phyloP scores from a whole-genome alignment of 257 asterid species.

The Osmanthus fragrans region DNA sequence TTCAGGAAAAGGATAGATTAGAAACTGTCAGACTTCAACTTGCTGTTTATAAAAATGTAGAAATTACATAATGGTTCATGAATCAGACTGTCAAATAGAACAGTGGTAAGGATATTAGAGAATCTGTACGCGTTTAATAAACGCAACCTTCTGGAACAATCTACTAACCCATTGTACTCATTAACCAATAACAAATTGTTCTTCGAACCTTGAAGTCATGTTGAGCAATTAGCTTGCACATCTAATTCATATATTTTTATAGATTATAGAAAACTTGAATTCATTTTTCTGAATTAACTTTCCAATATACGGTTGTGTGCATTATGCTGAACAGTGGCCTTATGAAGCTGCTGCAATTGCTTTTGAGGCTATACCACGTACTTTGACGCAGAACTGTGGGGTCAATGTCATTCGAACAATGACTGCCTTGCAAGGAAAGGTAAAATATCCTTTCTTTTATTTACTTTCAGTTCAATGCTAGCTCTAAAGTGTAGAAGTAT shows the following conservation, averaged over 20 bases:
- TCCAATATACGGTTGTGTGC: neutral
- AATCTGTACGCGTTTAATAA: neutral
- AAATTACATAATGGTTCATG: neutral
- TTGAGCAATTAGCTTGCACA: neutral
- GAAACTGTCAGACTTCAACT: neutral
- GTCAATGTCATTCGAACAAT: slow-evolving; percentile 89
- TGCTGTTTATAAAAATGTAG: neutral
- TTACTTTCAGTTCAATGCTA: slow-evolving; percentile 5
- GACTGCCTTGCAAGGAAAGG: slow-evolving; percentile 98
- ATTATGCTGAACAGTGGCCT: slow-evolving; percentile 70
- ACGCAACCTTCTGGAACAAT: neutral
- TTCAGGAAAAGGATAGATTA: neutral
- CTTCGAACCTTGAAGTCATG: neutral
- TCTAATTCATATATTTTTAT: too few relatives aligned
- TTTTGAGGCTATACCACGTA: slow-evolving; percentile 96
- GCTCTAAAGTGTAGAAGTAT: neutral
- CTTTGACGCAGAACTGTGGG: slow-evolving; percentile 97
- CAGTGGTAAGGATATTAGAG: neutral
- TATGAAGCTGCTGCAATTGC: slow-evolving; percentile 99
- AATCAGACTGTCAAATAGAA: neutral
- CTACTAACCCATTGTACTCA: neutral
- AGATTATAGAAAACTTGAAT: neutral
- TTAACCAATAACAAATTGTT: neutral
- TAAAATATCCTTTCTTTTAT: slow-evolving; percentile 21
- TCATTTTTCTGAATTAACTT: neutral